Conservation (phyloP, 2,329 filamentous ascomycete species). For the Monilinia aucupariae region DNA sequence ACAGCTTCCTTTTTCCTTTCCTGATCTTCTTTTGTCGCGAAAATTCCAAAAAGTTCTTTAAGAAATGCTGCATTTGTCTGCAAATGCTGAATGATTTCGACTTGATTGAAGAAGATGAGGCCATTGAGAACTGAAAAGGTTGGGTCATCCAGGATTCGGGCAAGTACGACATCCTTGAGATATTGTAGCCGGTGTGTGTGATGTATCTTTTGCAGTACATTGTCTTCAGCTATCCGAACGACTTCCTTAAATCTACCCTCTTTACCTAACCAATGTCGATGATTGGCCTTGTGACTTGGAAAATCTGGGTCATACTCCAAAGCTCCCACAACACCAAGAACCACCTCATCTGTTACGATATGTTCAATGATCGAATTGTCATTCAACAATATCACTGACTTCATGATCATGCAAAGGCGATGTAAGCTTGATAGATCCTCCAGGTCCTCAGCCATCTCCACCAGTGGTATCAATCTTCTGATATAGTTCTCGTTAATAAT, state of each 20-base stretch:
- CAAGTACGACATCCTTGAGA: slow-evolving; percentile 95
- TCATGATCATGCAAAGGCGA: slow-evolving; percentile 95
- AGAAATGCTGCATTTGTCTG: slow-evolving; percentile 75
- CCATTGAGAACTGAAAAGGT: slow-evolving; percentile 97
- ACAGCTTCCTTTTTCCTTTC: slow-evolving; percentile 89
- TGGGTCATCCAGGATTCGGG: slow-evolving; percentile 91
- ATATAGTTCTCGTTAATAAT: slow-evolving; percentile 85
- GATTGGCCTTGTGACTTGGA: slow-evolving; percentile 94
- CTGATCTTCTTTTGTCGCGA: slow-evolving; percentile 56
- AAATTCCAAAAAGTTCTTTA: slow-evolving; percentile 81
- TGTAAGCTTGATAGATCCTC: slow-evolving; percentile 84
- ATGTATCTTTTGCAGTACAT: slow-evolving; percentile 85
- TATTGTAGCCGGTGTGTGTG: slow-evolving; percentile 95
- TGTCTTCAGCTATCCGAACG: slow-evolving; percentile 78
- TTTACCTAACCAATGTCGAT: slow-evolving; percentile 85
- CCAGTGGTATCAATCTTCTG: slow-evolving; percentile 74
- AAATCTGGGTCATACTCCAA: slow-evolving; percentile 98
- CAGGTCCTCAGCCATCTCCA: slow-evolving; percentile 84
- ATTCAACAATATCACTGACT: slow-evolving; percentile 88
- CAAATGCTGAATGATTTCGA: slow-evolving; percentile 94
- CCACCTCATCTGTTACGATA: slow-evolving; percentile 81
- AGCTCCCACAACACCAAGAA: slow-evolving; percentile 88
- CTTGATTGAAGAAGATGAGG: slow-evolving; percentile 97
- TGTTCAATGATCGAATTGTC: slow-evolving; percentile 93
- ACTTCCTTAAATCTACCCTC: slow-evolving; percentile 93